Percentiles rank a stretch among this genome's conserved stretches.
Conservation (phyloP, 2,329 filamentous ascomycete genomes). For the Pseudocercospora fuligena region DNA sequence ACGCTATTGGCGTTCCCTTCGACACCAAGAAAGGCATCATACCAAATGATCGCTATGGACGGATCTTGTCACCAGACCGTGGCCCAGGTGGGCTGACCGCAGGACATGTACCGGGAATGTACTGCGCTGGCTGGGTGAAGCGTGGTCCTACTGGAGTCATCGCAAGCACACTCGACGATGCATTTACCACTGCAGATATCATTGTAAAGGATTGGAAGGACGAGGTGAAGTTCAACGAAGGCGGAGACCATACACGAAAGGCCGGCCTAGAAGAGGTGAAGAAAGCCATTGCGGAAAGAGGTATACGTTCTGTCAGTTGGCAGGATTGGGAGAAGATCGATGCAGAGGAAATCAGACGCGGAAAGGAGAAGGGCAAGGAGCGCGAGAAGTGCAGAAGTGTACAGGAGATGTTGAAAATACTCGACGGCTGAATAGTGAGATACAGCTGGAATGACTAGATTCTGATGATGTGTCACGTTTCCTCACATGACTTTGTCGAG, state of each 20-base stretch:
- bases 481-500: too few species aligned
- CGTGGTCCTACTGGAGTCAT: conserved; percentile 93
- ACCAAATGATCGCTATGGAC: conserved; percentile 78
- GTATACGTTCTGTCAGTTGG: conserved; percentile 74
- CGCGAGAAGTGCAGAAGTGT: conserved; percentile 70
- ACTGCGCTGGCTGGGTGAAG: conserved; percentile 97
- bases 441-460: background rate
- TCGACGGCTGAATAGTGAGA: conserved; percentile 38
- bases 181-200: conserved; percentile 84
- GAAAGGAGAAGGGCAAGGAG: conserved; percentile 71
- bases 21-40: conserved; percentile 75
- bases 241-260: conserved; percentile 45
- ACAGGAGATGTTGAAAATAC: conserved; percentile 61
- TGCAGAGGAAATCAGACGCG: conserved; percentile 71
- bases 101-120: conserved; percentile 70
- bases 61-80: conserved; percentile 60
- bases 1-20: conserved; percentile 76
- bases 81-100: conserved; percentile 50
- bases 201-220: conserved; percentile 77
- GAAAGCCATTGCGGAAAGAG: conserved; percentile 60
- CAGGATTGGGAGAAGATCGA: conserved; percentile 87
- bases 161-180: conserved; percentile 92
- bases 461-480: background rate
- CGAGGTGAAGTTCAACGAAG: conserved; percentile 49
- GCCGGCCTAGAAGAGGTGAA: conserved; percentile 80